Base-by-base conservation (phyloP, 495 filamentous ascomycete genomes). In the Pyrenula aspistea region DNA sequence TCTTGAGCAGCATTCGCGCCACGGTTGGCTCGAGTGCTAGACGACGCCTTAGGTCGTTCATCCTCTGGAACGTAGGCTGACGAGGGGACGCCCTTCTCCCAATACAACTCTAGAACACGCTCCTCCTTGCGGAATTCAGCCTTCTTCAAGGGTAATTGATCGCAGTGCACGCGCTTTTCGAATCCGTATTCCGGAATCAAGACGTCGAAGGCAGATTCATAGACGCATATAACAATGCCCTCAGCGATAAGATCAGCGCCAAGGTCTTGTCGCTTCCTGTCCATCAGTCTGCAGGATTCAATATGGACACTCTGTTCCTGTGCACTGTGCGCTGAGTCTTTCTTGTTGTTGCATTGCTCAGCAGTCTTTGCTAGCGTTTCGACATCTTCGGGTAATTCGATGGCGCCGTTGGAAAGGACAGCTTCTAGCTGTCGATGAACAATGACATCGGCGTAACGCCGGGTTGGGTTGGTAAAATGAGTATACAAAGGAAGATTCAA, bases 241-340 rank as follows among this genome's bases (percentile, higher is more conserved):
- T 96, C 94, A 73, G 87, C 92, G 70, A 97, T 95, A 36, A 98
- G 80, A 59, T 97, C 94, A 54, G 89, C 89, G 52, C 89, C 89
- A 62, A 86, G 78, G 60, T 94, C 86, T 61, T 86, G 83, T 56
- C 87, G 83, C 66, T 84, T 86, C 70, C 86, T 87, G 66, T 96
- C 91, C 86, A 98, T 95, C 53, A 82, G 83, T 57, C 93, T 84
- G 79, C 93, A 98, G 1, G 91, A 88, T 65, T 97, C 94, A 62
- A 98, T 97, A 70, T 98, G 93, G 60, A 98, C 89, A 67, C 93
- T 97, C 73, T 98, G 93, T 68, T 98, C 93, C 65, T 97, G 93
- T 10, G 93, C 93, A 63, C 88, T 91, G 71, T 94, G 92, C 0
- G 94, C 92, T 2, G 93, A 97, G 64, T 98, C 93, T 69, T 98